A percentile compares a stretch with the other conserved stretches of the same genome.
These are phyloP conservation scores for Lablab purpureus DNA, from an alignment of 306 rosid genomes.

Conservation along the genomic window DNA sequence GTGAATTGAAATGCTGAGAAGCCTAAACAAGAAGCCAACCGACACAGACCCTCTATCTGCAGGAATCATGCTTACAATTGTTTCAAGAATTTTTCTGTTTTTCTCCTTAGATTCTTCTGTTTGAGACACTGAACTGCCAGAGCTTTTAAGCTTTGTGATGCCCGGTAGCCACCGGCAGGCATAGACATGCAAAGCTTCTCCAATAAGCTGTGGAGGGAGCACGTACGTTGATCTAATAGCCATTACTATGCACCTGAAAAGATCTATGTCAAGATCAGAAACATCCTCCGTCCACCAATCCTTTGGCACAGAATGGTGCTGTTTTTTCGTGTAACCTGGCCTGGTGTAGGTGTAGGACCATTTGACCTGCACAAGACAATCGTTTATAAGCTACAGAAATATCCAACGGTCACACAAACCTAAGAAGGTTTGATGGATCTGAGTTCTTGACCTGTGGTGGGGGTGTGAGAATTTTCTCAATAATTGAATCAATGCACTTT, in stretches of 20 bases:
- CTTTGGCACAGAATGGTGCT: conserved; percentile 82
- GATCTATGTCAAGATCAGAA: conserved; percentile 90
- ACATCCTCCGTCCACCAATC: conserved; percentile 99
- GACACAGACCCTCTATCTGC: conserved; percentile 84
- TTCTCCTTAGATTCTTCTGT: conserved; percentile 61
- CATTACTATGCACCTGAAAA: conserved; percentile 77
- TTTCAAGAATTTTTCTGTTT: conserved; percentile 69
- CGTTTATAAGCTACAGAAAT: conserved; percentile 31
- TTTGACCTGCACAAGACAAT: conserved; percentile 64
- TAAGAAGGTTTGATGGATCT: conserved; percentile 16
- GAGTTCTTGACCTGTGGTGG: conserved; percentile 69
- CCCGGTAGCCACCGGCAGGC: conserved; percentile 86
- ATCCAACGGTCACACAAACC: neutral
- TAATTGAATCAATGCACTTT: conserved; percentile 89
- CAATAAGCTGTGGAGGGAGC: conserved; percentile 88
- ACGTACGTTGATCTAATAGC: conserved; percentile 77
- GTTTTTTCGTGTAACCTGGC: conserved; percentile 80
- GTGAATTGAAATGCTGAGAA: conserved; percentile 62
- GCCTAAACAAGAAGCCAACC: conserved; percentile 84
- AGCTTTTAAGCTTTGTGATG: conserved; percentile 54
- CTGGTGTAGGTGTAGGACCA: conserved; percentile 98
- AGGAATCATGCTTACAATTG: conserved; percentile 85
- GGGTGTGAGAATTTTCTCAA: conserved; percentile 84
- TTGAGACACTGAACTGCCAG: conserved; percentile 62
- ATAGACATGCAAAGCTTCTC: conserved; percentile 96